phyloP scores from a whole-genome alignment of 2,329 filamentous ascomycete genomes.

The Phialocephala sp. region DNA sequence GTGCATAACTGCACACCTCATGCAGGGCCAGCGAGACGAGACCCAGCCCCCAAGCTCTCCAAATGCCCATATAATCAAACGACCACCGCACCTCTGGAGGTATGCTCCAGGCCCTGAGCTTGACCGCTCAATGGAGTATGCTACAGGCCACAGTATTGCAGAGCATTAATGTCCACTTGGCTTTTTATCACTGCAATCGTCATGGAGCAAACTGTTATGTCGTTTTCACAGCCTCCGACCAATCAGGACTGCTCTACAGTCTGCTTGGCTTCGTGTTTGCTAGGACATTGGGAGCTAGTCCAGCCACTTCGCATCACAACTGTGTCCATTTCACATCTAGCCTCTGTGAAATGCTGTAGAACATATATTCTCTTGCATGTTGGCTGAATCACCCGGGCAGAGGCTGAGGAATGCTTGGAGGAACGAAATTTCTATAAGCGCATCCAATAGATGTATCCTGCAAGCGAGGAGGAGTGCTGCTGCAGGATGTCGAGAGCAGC shows the following conservation, averaged over 20 bases:
- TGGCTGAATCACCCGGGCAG: constrained; percentile 32
- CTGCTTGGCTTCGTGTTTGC: constrained; percentile 34
- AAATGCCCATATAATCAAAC: constrained; percentile 29
- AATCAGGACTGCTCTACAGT: constrained; percentile 7
- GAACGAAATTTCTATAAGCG: constrained; percentile 22
- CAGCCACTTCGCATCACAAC: constrained; percentile 32
- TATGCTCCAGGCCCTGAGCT: constrained; percentile 17
- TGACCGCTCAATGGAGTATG: constrained; percentile 26
- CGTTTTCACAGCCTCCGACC: constrained; percentile 18
- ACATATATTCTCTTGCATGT: constrained; percentile 23
- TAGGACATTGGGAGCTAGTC: constrained; percentile 24
- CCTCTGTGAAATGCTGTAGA: constrained; percentile 30
- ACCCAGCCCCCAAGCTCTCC: constrained; percentile 17
- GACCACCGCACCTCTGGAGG: constrained; percentile 20
- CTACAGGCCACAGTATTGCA: constrained; percentile 27
- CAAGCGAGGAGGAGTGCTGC: constrained; percentile 10
- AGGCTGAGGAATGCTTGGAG: constrained; percentile 31
- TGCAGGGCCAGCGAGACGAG: constrained; percentile 20
- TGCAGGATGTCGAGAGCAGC: constrained; percentile 3
- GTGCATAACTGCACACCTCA: constrained; percentile 30
- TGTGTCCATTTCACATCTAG: constrained; percentile 18
- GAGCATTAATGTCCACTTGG: constrained; percentile 18
- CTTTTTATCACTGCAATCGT: constrained; percentile 23
- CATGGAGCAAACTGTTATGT: constrained; percentile 31
- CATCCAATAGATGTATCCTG: constrained; percentile 23